Conservation (phyloP, 306 rosid genomes). For the Myrica gale region DNA sequence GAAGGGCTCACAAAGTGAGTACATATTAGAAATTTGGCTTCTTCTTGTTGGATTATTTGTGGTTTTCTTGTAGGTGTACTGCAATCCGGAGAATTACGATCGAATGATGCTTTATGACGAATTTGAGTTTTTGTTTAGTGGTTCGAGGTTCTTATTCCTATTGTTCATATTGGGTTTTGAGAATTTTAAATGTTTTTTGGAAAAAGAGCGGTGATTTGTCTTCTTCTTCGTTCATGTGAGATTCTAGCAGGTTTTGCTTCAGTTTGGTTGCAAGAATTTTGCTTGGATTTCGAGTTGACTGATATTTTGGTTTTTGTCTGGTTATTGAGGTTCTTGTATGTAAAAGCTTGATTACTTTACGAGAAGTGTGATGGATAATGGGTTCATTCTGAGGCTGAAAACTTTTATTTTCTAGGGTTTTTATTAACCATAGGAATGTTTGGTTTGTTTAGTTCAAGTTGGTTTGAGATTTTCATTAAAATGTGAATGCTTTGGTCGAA, state of each 20-base stretch:
- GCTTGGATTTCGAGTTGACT: not conserved
- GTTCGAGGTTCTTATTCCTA: not conserved
- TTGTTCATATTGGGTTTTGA: not conserved
- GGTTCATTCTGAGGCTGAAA: not conserved
- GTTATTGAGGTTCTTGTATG: not conserved
- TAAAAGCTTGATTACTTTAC: not conserved
- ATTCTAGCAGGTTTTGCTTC: not conserved
- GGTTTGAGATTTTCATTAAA: not conserved
- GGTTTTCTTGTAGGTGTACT: conserved; percentile 3
- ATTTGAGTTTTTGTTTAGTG: not conserved
- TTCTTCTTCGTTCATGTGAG: not conserved
- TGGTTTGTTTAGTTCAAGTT: not conserved
- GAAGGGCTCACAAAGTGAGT: conserved; percentile 82
- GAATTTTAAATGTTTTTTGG: not conserved
- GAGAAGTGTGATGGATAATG: not conserved
- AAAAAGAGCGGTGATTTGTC: not conserved
- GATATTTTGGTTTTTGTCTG: not conserved
- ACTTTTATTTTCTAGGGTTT: not conserved
- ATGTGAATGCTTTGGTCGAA: not conserved
- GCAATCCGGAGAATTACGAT: not conserved
- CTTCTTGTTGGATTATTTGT: conserved; percentile 10
- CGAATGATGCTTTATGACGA: not conserved
- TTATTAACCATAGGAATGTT: not conserved
- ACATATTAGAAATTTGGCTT: not conserved
- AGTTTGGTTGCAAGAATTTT: not conserved